phyloP scores from a whole-genome alignment of 352 stramenopile species.

The Globisporangium heterothallicum region DNA sequence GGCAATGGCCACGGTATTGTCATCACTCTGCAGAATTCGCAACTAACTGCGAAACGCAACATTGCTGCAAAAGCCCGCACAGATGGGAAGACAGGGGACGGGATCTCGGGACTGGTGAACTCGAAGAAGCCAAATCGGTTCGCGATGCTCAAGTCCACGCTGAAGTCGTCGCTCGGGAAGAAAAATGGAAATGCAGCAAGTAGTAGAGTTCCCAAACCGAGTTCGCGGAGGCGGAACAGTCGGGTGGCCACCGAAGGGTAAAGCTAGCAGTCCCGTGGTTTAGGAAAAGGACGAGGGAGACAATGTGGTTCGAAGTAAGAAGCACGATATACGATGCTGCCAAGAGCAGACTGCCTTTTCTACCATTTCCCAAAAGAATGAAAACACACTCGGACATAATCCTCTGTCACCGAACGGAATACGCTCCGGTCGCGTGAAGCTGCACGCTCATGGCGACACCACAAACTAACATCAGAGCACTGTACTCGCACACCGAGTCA shows the following conservation, averaged over 20 bases:
- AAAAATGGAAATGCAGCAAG: conserved; percentile 25
- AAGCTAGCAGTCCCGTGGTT: too few species aligned
- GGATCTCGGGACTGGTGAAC: conserved; percentile 27
- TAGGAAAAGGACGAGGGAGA: too few species aligned
- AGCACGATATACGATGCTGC: too few species aligned
- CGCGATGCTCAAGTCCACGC: conserved; percentile 27
- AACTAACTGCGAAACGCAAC: conserved; percentile 67
- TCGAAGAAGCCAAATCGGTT: conserved; percentile 22
- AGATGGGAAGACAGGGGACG: conserved; percentile 43
- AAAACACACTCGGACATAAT: too few species aligned
- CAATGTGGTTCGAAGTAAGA: too few species aligned
- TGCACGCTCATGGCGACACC: too few species aligned
- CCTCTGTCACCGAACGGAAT: too few species aligned
- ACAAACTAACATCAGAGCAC: too few species aligned
- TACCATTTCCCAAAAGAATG: too few species aligned
- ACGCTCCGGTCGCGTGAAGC: too few species aligned
- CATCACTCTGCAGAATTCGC: conserved; percentile 88
- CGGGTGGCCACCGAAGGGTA: conserved; percentile 22
- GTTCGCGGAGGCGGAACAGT: conserved; percentile 10
- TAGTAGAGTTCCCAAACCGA: background rate
- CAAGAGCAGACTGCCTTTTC: too few species aligned
- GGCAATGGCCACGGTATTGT: conserved; percentile 89
- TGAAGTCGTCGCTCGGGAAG: conserved; percentile 33
- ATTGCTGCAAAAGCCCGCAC: conserved; percentile 48
- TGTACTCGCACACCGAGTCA: too few species aligned